Evolutionary conservation across 331 rosid genomes (phyloP), one percentile per base, ranked within the genome.

Genomic region (Malus hybrid): DNA sequence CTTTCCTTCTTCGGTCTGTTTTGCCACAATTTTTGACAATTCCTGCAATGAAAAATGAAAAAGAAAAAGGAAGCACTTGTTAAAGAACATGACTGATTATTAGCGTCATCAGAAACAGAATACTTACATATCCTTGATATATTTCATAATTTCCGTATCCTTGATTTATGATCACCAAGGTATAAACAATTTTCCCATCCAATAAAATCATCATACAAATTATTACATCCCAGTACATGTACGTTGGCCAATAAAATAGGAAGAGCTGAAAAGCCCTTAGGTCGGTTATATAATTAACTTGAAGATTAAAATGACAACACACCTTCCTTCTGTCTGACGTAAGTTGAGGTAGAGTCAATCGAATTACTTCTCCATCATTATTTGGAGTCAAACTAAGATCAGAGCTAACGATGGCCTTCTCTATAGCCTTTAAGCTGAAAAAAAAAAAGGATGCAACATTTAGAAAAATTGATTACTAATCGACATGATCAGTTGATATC

Each of bases 1-100:
- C 97, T 94, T 94, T 79, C 99, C 99, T 74, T 94, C 99, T 88
- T 94, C 99, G 39, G 92, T 77, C 81, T 87, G 97, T 84, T 94
- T 94, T 56, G 97, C 85, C 77, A 86, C 99, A 75, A 90, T 63
- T 86, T 94, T 94, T 9, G 89, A 78, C 73, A 94, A 76, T 81
- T 94, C 97, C 99, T 94, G 89, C n/a, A 82, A 14, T 52, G 20
- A 7, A 18, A 52, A 42, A 24, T 24, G 24, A 24, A 33, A 72
- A 19, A 28, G 42, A 66, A 65, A 77, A 10, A 14, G 1, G 19
- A 33, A 56, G 11, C 18, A 44, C 29, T 3, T 6, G 26, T 44
- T 28, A 62, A 63, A 19, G 48, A 42, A 73, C 44, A 28, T 63
- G 48, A 28, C 15, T 26, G 46, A 62, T 62, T 24, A 24, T 15